These are phyloP conservation scores for Mucuna pruriens DNA, from an alignment of 306 rosid species.

Conservation along the genomic window DNA sequence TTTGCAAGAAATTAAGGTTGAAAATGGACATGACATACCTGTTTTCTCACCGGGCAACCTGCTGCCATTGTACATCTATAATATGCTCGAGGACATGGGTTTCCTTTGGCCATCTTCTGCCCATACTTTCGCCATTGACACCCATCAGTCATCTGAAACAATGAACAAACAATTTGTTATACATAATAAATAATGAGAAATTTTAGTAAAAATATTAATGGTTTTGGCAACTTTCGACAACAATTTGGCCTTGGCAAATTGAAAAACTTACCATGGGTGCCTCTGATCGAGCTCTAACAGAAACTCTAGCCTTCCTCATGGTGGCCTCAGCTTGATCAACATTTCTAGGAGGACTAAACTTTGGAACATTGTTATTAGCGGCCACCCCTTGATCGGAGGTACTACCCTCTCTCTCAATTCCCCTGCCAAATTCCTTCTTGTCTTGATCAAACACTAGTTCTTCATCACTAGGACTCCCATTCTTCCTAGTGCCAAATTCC, in stretches of 20 bases:
- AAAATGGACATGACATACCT: constrained; percentile 49
- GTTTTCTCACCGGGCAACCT: constrained; percentile 93
- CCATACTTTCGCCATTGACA: constrained; percentile 99
- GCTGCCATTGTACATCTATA: constrained; percentile 96
- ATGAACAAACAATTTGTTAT: neutral
- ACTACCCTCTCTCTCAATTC: constrained; percentile 53
- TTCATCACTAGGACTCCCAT: constrained; percentile 38
- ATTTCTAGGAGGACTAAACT: constrained; percentile 54
- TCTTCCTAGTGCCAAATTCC: constrained; percentile 28
- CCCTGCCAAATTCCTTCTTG: constrained; percentile 45
- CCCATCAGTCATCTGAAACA: constrained; percentile 79
- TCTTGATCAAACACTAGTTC: constrained; percentile 45
- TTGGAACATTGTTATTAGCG: constrained; percentile 54
- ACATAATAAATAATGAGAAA: neutral
- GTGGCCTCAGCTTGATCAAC: constrained; percentile 81
- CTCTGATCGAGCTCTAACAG: constrained; percentile 86
- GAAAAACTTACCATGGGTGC: constrained; percentile 65
- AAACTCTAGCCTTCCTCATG: constrained; percentile 87
- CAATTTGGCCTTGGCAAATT: neutral
- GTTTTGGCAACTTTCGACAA: no score
- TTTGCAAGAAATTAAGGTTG: neutral
- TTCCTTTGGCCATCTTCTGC: constrained; percentile 96
- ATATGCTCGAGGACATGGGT: constrained; percentile 98
- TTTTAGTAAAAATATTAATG: no score
- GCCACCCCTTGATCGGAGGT: constrained; percentile 51